Evolutionary conservation across 2,329 filamentous ascomycete species (phyloP).

Genomic region (Colletotrichum chrysophilum): DNA sequence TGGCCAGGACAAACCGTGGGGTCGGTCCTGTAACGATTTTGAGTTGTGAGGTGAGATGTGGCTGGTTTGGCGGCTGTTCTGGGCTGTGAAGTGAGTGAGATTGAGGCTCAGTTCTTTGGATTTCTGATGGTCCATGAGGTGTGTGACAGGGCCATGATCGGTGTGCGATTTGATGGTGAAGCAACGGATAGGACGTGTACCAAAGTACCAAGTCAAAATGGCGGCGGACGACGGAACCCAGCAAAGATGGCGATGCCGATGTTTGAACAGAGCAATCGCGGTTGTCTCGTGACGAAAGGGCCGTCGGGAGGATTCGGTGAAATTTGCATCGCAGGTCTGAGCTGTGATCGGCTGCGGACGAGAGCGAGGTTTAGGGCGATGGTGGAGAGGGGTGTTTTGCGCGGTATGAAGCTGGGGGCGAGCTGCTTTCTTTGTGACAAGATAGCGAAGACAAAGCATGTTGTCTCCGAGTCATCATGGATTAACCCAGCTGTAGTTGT

Average conservation of each 20-base stretch:
- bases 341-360: neutral
- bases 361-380: neutral
- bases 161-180: neutral
- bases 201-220: neutral
- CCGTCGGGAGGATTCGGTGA: neutral
- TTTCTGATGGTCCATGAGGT: neutral
- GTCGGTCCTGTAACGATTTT: neutral
- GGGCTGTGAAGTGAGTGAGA: neutral
- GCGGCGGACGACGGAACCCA: neutral
- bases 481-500: neutral
- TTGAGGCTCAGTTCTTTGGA: constrained; percentile 10
- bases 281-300: neutral
- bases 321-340: neutral
- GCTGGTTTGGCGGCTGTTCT: neutral
- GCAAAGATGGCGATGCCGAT: neutral
- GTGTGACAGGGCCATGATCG: neutral
- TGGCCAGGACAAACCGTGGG: neutral
- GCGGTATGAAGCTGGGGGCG: neutral
- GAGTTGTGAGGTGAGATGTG: constrained; percentile 14
- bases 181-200: neutral
- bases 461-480: neutral
- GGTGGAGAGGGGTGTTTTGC: neutral
- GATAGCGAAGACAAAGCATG: neutral
- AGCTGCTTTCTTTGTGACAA: neutral
- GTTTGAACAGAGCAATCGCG: neutral